Base-by-base conservation (phyloP, 805 yeast species). In the Myxozyma neotropica region DNA sequence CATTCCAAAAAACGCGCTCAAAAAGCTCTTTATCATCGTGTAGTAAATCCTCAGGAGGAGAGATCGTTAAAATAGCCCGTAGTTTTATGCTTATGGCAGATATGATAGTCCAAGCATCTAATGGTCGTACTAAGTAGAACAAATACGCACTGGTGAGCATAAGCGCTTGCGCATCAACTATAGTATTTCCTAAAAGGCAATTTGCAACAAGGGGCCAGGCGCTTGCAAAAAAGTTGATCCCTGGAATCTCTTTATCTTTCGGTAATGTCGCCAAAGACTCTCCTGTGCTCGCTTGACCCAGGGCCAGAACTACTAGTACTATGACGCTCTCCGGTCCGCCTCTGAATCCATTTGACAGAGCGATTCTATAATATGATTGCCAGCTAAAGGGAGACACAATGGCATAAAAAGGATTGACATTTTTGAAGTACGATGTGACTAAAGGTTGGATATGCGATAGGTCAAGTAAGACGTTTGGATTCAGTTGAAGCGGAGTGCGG, bases 371-470 rank as follows among this genome's bases (percentile, higher is more conserved):
- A 27, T 50, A 56, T 2, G 48, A 40, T 0, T 56, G 44, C 63
- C 61, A 59, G 13, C 49, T n/a, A 33, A 33, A 59, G 5, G 63
- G 63, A 21, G 63, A 59, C 13, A 59, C 55, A 10, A 59, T 27
- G 8, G 60, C 57, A 31, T 40, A 55, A 35, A 59, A 59, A 7
- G 63, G 61, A 27, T 56, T 56, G 15, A 59, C 61, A 17, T 49
- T 23, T 44, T 56, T 24, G 54, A 59, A 59, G 29, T 31, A 59
- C 1, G 63, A 23, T 8, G 49, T 33, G 10, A 59, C 59, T 7
- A 59, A 21, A 10, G 63, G 63, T 17, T 56, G 60, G 10, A 59
- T 40, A 51, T 59, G 59, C 8, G 63, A 59, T 6, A 59, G 35
- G 26, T 59, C 61, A 3, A 59, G 60, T 13, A 59, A 27, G 8